Conservation (phyloP, 106 monocot genomes). For the Acanthochlamys bracteata region DNA sequence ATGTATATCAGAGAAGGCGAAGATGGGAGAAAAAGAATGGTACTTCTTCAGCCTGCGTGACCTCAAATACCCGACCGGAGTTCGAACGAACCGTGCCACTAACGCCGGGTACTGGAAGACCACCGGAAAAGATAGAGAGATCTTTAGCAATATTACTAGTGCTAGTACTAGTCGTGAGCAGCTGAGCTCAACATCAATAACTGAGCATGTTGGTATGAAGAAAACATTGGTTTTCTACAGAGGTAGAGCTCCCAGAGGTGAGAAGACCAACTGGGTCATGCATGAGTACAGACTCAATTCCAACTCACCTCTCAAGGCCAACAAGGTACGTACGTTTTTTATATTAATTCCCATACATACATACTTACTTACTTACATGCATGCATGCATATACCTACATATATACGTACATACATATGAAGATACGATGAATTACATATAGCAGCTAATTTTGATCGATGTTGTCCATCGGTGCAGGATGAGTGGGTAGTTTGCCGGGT, state of each 20-base stretch:
- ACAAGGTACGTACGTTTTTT: conserved; percentile 21
- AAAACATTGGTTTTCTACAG: conserved; percentile 43
- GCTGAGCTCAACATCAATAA: too few relatives aligned
- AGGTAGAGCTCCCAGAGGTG: conserved; percentile 37
- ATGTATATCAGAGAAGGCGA: conserved; percentile 20
- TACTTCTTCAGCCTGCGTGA: conserved; percentile 39
- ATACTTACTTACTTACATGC: too few relatives aligned
- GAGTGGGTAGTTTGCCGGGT: conserved; percentile 91
- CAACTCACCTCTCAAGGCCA: conserved; percentile 19
- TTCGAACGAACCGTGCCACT: conserved; percentile 32
- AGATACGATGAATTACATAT: too few relatives aligned
- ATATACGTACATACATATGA: too few relatives aligned
- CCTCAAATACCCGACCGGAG: conserved; percentile 33
- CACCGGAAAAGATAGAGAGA: conserved; percentile 43
- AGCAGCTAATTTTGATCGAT: too few relatives aligned
- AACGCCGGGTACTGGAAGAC: conserved; percentile 44
- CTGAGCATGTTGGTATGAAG: conserved; percentile 38
- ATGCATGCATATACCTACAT: not conserved
- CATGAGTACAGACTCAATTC: conserved; percentile 32
- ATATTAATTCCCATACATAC: not conserved
- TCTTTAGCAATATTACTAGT: conserved; percentile 4
- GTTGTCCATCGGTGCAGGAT: conserved; percentile 25
- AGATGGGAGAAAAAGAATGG: conserved; percentile 45
- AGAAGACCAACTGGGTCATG: conserved; percentile 49
- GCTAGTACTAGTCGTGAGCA: too few relatives aligned